Conservation (phyloP, 257 asterid species). For the Solanum gracilifrons region DNA sequence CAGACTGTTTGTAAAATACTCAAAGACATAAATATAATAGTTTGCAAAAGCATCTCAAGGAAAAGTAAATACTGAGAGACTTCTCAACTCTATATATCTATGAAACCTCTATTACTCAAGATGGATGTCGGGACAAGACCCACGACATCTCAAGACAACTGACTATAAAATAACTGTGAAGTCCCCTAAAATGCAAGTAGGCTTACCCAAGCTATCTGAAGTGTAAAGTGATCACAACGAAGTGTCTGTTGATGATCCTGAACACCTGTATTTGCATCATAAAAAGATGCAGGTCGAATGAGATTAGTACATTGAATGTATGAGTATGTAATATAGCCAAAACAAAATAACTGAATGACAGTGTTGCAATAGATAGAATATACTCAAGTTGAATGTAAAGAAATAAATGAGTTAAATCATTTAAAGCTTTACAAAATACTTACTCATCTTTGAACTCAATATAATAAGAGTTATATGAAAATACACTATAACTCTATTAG, state of each 20-base stretch:
- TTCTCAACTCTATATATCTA: background rate
- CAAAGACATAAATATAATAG: background rate
- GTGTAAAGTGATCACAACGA: background rate
- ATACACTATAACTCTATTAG: background rate
- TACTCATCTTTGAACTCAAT: background rate
- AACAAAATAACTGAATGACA: too few relatives aligned
- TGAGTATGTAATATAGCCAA: background rate
- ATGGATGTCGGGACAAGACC: background rate
- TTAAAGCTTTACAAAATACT: background rate
- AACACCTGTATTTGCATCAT: background rate
- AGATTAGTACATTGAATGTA: background rate
- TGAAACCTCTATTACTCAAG: background rate
- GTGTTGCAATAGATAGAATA: background rate
- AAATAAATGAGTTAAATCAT: background rate
- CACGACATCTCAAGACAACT: background rate
- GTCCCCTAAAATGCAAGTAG: background rate
- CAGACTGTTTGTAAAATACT: background rate
- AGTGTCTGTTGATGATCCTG: background rate
- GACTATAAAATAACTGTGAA: background rate
- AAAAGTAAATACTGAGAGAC: background rate
- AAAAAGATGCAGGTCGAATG: background rate
- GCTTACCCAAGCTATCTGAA: background rate
- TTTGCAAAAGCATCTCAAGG: background rate
- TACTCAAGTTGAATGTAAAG: background rate
- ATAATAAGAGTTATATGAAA: background rate